phyloP scores from a whole-genome alignment of 2,329 filamentous ascomycete species.

The Talaromyces sp. region DNA sequence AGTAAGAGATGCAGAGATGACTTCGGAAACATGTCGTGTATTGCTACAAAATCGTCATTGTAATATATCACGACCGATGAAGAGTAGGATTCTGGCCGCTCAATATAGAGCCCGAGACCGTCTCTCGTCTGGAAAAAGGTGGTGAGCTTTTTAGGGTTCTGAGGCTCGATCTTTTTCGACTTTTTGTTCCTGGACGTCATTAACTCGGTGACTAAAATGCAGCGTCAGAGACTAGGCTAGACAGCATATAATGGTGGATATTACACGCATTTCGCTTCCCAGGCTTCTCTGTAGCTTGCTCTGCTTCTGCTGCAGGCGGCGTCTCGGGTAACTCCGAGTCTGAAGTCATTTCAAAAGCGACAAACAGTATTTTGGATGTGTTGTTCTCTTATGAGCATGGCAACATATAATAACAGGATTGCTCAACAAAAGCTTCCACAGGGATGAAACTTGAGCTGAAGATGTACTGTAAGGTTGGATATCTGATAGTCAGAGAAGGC shows the following conservation, averaged over 20 bases:
- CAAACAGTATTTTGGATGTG: neutral
- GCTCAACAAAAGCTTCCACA: neutral
- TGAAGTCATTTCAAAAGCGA: neutral
- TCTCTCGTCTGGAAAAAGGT: conserved; percentile 51
- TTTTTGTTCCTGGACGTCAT: conserved; percentile 52
- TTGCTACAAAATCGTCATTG: conserved; percentile 67
- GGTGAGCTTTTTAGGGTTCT: conserved; percentile 20
- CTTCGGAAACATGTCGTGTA: conserved; percentile 85
- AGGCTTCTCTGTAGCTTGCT: conserved; percentile 18
- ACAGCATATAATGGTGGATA: conserved; percentile 4
- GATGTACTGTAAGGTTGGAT: neutral
- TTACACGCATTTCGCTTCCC: conserved; percentile 40
- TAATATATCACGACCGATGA: conserved; percentile 61
- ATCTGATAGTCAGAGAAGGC: neutral
- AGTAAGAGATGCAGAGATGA: conserved; percentile 79
- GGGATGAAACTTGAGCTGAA: neutral
- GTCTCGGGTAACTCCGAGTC: conserved; percentile 18
- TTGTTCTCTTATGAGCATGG: neutral
- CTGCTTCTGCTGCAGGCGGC: neutral
- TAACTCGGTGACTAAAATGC: conserved; percentile 50
- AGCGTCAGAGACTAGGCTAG: neutral
- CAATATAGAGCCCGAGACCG: conserved; percentile 65
- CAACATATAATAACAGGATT: neutral
- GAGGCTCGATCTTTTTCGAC: conserved; percentile 23
- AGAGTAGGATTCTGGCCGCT: conserved; percentile 59